Conservation (phyloP, 139 green algal genomes). For the Yamagishiella unicocca region DNA sequence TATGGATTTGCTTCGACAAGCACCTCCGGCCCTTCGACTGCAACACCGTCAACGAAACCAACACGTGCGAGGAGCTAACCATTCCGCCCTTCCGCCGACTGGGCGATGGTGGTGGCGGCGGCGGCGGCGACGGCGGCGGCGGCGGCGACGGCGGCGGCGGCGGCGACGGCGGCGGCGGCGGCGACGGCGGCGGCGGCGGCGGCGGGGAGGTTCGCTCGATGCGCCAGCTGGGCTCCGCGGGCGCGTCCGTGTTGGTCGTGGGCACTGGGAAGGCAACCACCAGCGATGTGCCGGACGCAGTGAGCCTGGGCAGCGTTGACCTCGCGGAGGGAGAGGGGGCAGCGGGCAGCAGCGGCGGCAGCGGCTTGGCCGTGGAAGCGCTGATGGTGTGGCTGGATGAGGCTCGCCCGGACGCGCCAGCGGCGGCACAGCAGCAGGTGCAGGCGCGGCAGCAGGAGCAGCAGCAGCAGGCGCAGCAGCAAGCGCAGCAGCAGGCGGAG, state of each 20-base stretch:
- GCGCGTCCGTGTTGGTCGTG: too few relatives aligned
- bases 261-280: too few relatives aligned
- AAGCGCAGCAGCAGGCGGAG: background rate
- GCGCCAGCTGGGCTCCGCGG: too few relatives aligned
- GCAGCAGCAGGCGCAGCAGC: background rate
- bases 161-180: background rate
- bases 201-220: too few relatives aligned
- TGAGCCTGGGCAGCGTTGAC: too few relatives aligned
- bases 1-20: slow-evolving; percentile 78
- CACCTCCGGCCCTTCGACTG: slow-evolving; percentile 63
- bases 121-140: background rate
- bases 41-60: background rate
- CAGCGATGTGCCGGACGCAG: too few relatives aligned
- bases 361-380: too few relatives aligned
- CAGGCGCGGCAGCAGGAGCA: background rate
- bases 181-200: background rate
- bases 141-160: background rate
- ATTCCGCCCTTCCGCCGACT: slow-evolving; percentile 11
- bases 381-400: too few relatives aligned
- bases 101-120: background rate
- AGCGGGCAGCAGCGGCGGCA: too few relatives aligned
- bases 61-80: background rate
- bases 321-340: too few relatives aligned
- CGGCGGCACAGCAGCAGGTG: too few relatives aligned
- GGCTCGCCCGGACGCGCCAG: too few relatives aligned